Evolutionary conservation across 805 yeast species (phyloP), one percentile per base, ranked within the genome.

Genomic region (Saccharomycopsis synnaedendra): DNA sequence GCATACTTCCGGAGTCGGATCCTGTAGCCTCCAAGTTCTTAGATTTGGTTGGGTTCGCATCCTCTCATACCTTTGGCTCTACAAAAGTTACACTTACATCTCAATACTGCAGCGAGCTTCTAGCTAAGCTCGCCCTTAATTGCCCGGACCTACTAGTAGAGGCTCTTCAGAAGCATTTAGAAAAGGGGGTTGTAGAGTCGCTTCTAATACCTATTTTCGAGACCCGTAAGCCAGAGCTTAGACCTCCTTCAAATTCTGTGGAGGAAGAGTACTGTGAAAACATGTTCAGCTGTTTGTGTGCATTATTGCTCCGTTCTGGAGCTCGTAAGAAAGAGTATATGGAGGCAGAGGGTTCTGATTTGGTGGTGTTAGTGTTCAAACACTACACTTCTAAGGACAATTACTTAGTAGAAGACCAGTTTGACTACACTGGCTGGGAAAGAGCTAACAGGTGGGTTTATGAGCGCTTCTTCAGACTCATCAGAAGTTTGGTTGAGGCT

Each of bases 201-300:
- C n/a, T 36, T 9, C 27, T 36, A 39, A 10, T 37, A 33, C 28
- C 28, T 8, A 5, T 43, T n/a, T 43, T 27, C 34, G 36, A 43
- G 29, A 33, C 36, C 45, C 32, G 34, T 3, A 43, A 43, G 30
- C 46, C 46, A 5, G 3, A n/a, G 44, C 27, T 29, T 28, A n/a
- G 6, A 5, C 44, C 46, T 5, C 27, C 29, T 7, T 34, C 36
- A 34, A 34, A 8, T 3, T 11, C 47, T 6, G 33, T 11, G 8
- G 45, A 32, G 11, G 45, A 41, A 3, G 48, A 46, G 27, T 46
- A 19, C 28, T 41, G 41, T 10, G 41, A 10, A 34, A 43, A 46
- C 33, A 33, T 35, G 32, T 9, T 42, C 7, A 32, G 36, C 19
- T 9, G 32, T 6, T 5, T 42, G 9, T 8, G 19, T 4, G 9